Percentiles rank a stretch among this genome's conserved stretches.
These are phyloP conservation scores for Blastocystis sp. DNA, from an alignment of 352 stramenopile genomes.

Conservation along the genomic window DNA sequence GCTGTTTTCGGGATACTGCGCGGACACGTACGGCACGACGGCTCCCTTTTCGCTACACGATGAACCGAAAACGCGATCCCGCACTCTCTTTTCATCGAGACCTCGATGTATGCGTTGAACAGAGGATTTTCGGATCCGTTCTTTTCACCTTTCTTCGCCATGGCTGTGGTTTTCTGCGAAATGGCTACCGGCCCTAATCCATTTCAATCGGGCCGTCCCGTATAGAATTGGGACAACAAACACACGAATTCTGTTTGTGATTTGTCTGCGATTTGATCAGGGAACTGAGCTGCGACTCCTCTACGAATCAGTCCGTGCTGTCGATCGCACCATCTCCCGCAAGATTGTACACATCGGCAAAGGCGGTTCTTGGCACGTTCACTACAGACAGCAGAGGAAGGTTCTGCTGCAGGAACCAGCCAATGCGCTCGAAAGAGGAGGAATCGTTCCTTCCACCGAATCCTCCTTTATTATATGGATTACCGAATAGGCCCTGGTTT, in stretches of 20 bases:
- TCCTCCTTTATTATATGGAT: too few species aligned
- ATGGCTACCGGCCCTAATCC: not conserved
- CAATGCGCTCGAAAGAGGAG: not conserved
- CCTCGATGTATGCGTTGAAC: slow-evolving; percentile 58
- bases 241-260: not conserved
- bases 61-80: not conserved
- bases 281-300: not conserved
- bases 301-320: not conserved
- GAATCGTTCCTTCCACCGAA: too few species aligned
- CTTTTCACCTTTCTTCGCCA: slow-evolving; percentile 16
- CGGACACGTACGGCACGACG: slow-evolving; percentile 58
- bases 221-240: not conserved
- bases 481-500: too few species aligned
- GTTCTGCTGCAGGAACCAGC: not conserved
- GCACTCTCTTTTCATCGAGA: slow-evolving; percentile 67
- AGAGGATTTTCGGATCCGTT: slow-evolving; percentile 13
- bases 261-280: not conserved
- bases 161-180: not conserved
- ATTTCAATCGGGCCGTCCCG: not conserved
- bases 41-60: slow-evolving; percentile 36
- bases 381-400: not conserved
- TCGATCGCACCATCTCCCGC: not conserved
- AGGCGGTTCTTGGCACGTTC: not conserved
- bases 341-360: not conserved
- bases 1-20: slow-evolving; percentile 63